Conservation (phyloP, 495 filamentous ascomycete genomes). For the Penicillium robsamsonii region DNA sequence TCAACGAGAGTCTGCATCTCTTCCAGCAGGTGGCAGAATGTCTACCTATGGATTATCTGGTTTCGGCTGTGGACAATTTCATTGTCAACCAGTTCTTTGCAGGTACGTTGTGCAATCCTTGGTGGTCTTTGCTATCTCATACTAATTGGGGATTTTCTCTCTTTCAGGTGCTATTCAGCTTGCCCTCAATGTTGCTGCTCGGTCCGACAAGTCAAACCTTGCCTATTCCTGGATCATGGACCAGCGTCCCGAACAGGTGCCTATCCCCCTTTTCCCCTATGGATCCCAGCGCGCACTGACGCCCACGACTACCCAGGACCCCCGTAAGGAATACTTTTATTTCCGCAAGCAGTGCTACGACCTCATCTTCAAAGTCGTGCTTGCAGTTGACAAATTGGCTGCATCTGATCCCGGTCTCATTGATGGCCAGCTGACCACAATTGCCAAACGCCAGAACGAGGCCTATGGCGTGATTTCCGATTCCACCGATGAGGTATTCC, state of each 20-base stretch:
- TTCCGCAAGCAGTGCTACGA: slow-evolving; percentile 78
- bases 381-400: slow-evolving; percentile 68
- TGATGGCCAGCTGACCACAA: slow-evolving; percentile 73
- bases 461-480: slow-evolving; percentile 82
- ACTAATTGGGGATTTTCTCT: slow-evolving; percentile 7
- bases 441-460: slow-evolving; percentile 75
- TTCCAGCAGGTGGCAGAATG: slow-evolving; percentile 84
- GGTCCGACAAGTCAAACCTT: slow-evolving; percentile 78
- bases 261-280: slow-evolving; percentile 1
- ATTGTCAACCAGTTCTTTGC: slow-evolving; percentile 82
- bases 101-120: slow-evolving; percentile 27
- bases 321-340: slow-evolving; percentile 61
- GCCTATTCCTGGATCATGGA: slow-evolving; percentile 76
- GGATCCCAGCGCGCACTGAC: slow-evolving; percentile 13
- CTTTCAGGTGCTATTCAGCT: slow-evolving; percentile 81
- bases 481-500: slow-evolving; percentile 87
- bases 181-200: slow-evolving; percentile 72
- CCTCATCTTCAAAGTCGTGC: slow-evolving; percentile 73
- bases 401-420: slow-evolving; percentile 63
- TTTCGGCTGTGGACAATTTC: slow-evolving; percentile 74
- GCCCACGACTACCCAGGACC: slow-evolving; percentile 50
- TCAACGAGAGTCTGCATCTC: slow-evolving; percentile 84
- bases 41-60: slow-evolving; percentile 76
- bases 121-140: not conserved
- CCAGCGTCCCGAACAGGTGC: slow-evolving; percentile 53